Evolutionary conservation across 306 rosid genomes (phyloP), one percentile per base, ranked within the genome.

Genomic region (Vigna reflexopilosa): DNA sequence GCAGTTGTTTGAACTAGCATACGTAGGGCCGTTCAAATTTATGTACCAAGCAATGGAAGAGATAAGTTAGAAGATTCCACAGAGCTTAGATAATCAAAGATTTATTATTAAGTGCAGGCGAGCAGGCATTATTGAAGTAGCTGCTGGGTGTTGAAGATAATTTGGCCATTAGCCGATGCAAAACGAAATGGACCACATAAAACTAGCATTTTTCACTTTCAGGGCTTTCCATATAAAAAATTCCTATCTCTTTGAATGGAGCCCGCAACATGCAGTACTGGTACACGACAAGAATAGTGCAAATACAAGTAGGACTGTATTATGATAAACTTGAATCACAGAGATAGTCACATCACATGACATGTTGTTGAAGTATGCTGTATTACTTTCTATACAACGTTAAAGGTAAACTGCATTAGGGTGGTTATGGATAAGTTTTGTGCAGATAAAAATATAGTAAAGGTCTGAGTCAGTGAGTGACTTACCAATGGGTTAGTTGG

Each of bases 61-160:
- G 89, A 85, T 80, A 90, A 73, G 83, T 69, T 72, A 51, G 83
- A 65, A 82, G 17, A 77, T 70, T 42, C 54, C 67, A 74, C 47
- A 74, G 47, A 71, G 76, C 88, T 70, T 76, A 69, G 77, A 47
- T 68, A 73, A 72, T 77, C 51, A 71, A 75, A 49, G 65, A 65
- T 79, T 76, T 76, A 79, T 83, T 80, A 74, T 54, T 64, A 74
- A 66, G 38, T 73, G 71, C 47, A 75, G 30, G 47, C 26, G 80
- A 59, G 57, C 49, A 56, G 62, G 72, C 82, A 84, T 83, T 82
- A 73, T 70, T 77, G 66, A 72, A 81, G 78, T 51, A 69, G 34
- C 34, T 30, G 34, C 78, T 77, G 6, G 70, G 75, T 58, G 79
- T 22, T 28, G 50, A 76, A 38, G 34, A 73, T 70, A 62, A 62